A percentile compares a stretch with the other conserved stretches of the same genome.
phyloP scores from a whole-genome alignment of 495 filamentous ascomycete species.

The Delitschia confertaspora region DNA sequence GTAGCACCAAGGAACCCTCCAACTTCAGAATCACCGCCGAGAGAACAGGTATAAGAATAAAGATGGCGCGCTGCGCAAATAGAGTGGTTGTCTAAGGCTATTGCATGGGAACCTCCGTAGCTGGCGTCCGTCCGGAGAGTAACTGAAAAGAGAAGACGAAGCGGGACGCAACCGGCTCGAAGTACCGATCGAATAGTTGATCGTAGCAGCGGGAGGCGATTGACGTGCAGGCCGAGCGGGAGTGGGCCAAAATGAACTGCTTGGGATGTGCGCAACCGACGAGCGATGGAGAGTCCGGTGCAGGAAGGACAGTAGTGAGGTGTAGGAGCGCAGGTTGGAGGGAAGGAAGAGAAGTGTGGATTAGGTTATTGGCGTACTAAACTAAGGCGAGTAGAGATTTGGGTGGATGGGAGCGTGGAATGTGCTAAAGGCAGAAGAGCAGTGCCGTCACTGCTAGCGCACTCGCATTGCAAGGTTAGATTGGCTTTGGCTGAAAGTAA shows the following conservation, averaged over 20 bases:
- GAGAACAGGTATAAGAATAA: no score
- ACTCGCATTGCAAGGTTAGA: conserved; percentile 3
- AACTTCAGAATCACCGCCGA: background rate
- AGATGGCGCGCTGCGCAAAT: no score
- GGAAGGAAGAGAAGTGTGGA: conserved; percentile 5
- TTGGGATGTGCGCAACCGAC: background rate
- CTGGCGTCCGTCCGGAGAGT: no score
- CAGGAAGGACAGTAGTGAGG: background rate
- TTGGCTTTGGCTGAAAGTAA: conserved; percentile 3
- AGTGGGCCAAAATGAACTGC: no score
- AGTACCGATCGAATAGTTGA: no score
- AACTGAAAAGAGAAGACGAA: no score
- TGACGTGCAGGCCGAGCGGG: no score
- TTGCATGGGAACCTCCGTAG: no score
- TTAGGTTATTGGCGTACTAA: conserved; percentile 9
- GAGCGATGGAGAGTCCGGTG: background rate
- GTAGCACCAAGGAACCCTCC: background rate
- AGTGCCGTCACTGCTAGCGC: conserved; percentile 1
- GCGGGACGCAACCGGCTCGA: no score
- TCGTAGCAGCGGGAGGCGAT: no score
- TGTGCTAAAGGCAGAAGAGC: background rate
- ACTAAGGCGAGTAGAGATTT: conserved; percentile 4
- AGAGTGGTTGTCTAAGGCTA: no score
- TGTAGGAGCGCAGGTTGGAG: no score
- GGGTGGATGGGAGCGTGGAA: conserved; percentile 3